A percentile compares a stretch with the other conserved stretches of the same genome.
These are phyloP conservation scores for Psilocybe sp. DNA, from an alignment of 768 basidiomycete genomes.

Conservation along the genomic window DNA sequence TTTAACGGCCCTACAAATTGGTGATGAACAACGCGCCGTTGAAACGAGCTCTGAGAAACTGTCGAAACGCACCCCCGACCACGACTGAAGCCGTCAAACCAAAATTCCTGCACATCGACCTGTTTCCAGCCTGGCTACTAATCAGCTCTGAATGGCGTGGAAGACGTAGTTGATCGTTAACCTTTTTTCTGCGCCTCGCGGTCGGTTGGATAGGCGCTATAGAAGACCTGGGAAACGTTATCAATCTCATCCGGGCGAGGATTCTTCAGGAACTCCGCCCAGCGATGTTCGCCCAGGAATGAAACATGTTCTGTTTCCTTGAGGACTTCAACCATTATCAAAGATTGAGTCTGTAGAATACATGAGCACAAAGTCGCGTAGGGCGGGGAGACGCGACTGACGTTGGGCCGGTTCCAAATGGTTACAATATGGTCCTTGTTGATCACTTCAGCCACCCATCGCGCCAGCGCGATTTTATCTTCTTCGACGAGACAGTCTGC, in stretches of 20 bases:
- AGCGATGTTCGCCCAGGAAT: constrained; percentile 50
- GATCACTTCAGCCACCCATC: no score
- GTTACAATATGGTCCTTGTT: no score
- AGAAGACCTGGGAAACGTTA: constrained; percentile 38
- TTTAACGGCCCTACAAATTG: constrained; percentile 22
- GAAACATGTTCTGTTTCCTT: constrained; percentile 28
- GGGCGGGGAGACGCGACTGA: no score
- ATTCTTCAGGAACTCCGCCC: constrained; percentile 41
- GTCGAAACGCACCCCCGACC: constrained; percentile 24
- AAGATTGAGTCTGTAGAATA: constrained; percentile 35
- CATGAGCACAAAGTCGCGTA: not conserved
- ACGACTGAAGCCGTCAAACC: constrained; percentile 40
- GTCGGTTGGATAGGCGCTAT: constrained; percentile 37
- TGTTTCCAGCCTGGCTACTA: constrained; percentile 46
- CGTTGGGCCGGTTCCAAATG: no score
- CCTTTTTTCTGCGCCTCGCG: constrained; percentile 50
- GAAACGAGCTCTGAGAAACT: not conserved
- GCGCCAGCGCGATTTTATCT: no score
- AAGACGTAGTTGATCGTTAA: constrained; percentile 16
- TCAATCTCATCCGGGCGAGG: constrained; percentile 35
- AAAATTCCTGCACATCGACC: constrained; percentile 36
- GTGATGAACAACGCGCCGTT: constrained; percentile 1
- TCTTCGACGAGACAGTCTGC: no score
- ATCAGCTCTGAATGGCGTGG: not conserved
- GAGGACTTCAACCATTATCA: constrained; percentile 48